These are phyloP conservation scores for Huntiella bhutanensis DNA, from an alignment of 2,329 filamentous ascomycete species.

Conservation along the genomic window DNA sequence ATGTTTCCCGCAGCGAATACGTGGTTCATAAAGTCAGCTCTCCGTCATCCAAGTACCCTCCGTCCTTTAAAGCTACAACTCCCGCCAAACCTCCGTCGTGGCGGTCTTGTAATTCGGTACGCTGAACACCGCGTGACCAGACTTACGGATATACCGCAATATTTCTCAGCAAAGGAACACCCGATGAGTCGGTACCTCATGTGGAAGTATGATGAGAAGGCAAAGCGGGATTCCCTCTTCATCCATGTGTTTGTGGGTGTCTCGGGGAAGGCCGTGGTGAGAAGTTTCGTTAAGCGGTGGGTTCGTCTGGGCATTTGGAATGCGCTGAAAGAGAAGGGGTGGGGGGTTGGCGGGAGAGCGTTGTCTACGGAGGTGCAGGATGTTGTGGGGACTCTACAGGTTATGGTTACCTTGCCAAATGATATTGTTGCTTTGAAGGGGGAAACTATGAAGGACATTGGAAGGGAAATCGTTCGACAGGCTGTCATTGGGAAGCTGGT, in stretches of 20 bases:
- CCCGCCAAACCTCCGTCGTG: not conserved
- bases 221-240: slow-evolving; percentile 10
- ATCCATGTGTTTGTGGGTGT: slow-evolving; percentile 10
- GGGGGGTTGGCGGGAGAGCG: slow-evolving; percentile 7
- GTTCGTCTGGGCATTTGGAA: slow-evolving; percentile 9
- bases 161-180: slow-evolving; percentile 9
- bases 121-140: slow-evolving; percentile 4
- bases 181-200: slow-evolving; percentile 10
- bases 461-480: slow-evolving; percentile 2
- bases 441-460: slow-evolving; percentile 1
- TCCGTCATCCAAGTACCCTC: not conserved
- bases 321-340: slow-evolving; percentile 10
- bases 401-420: slow-evolving; percentile 7
- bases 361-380: slow-evolving; percentile 3
- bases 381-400: slow-evolving; percentile 8
- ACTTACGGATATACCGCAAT: slow-evolving; percentile 7
- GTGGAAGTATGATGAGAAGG: slow-evolving; percentile 10
- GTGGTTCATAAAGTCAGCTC: not conserved
- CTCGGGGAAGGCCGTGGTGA: slow-evolving; percentile 7
- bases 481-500: not conserved
- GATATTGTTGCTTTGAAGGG: slow-evolving; percentile 1
- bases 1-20: slow-evolving; percentile 5
- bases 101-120: slow-evolving; percentile 5
- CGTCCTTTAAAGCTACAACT: slow-evolving; percentile 1
- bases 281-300: slow-evolving; percentile 11